phyloP scores from a whole-genome alignment of 495 filamentous ascomycete species.

The Penicillium flavigenum region DNA sequence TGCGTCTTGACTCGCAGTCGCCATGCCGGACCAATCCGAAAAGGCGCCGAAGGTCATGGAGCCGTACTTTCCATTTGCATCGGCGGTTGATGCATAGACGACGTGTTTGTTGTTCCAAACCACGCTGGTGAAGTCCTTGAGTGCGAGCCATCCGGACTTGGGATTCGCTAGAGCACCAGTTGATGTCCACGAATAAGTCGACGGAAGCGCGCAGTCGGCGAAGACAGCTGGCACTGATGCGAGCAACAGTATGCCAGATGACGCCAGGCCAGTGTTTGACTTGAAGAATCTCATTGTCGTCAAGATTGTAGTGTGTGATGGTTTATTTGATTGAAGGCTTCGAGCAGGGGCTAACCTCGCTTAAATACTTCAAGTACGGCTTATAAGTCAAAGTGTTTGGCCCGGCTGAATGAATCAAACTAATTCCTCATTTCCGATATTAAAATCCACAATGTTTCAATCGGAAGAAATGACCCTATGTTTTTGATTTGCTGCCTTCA shows the following conservation, averaged over 20 bases:
- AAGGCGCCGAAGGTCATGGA: conserved; percentile 59
- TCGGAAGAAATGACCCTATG: not conserved
- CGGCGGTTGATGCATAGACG: conserved; percentile 51
- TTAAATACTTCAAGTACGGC: not conserved
- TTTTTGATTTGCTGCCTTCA: not conserved
- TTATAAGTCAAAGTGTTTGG: not conserved
- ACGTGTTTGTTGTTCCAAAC: conserved; percentile 54
- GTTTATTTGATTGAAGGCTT: not conserved
- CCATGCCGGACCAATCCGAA: conserved; percentile 55
- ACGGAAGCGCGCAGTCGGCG: conserved; percentile 50
- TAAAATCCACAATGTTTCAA: conserved; percentile 7
- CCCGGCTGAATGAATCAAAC: not conserved
- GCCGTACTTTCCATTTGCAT: conserved; percentile 43
- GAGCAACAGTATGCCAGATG: conserved; percentile 16
- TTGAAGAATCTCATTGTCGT: conserved; percentile 10
- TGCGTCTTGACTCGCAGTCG: conserved; percentile 49
- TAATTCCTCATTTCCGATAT: not conserved
- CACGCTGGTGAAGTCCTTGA: conserved; percentile 60
- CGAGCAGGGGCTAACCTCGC: not conserved
- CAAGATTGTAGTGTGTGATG: conserved; percentile 9
- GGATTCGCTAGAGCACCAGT: conserved; percentile 48
- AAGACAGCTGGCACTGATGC: conserved; percentile 10
- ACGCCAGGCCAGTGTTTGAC: not conserved
- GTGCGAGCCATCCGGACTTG: conserved; percentile 49
- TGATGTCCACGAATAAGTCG: conserved; percentile 56